Evolutionary conservation across 805 yeast genomes (phyloP), one percentile per base, ranked within the genome.

Genomic region (Sugiyamaella qingdaonensis): DNA sequence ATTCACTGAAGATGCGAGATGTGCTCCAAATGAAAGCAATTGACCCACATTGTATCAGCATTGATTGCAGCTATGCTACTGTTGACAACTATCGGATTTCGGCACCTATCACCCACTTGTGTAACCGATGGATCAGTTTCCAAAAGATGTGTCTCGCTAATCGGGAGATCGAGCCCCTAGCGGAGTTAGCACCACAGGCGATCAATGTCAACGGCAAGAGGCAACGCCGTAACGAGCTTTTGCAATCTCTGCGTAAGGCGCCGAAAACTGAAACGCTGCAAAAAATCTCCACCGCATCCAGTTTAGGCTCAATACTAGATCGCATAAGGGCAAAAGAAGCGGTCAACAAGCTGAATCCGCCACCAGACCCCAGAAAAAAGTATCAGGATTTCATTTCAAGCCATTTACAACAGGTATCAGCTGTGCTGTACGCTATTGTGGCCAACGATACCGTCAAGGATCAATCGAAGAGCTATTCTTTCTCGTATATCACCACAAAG

Each of bases 301-400:
- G 51, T 4, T 46, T 47, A 27, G 60, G 60, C 9, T 29, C 62
- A 1, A 52, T 68, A 3, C 50, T 65, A 34, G 69, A 67, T 21
- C 59, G 71, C 11, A 61, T 68, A 32, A 58, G 62, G 8, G 68
- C 67, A 32, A 62, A 66, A 48, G 68, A 68, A 49, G 62, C 62
- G 1, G 56, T 51, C 1, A 44, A 45, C 14, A 45, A 54, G 48
- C 16, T 13, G 8, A 36, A n/a, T 7, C 19, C 27, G 10, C 29
- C n/a, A 14, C 35, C 37, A 9, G 51, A 46, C 11, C 51, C 48
- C 9, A 18, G 54, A 14, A 35, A 45, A 13, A 32, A 37, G 24
- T 48, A 57, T 24, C 58, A 56, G 21, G 33, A 49, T 36, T 63
- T 63, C 49, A 48, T 66, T 19, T 32, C 32, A n/a, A 54, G 63